These are phyloP conservation scores for Umbelopsis isabellina DNA, from an alignment of 192 early-diverging fungal species.

Conservation along the genomic window DNA sequence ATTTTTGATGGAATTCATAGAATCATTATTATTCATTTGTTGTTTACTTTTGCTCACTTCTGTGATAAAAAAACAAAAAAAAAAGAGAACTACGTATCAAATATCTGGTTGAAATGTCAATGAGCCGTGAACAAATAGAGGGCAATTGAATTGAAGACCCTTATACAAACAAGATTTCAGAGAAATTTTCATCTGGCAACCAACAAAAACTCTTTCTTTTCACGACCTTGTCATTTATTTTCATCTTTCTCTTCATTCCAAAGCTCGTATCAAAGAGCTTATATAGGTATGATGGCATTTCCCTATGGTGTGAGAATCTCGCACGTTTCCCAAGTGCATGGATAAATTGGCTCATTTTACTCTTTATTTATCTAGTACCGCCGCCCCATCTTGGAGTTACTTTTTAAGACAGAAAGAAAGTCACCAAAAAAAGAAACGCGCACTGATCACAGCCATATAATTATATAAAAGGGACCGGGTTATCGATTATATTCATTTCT, in stretches of 20 bases:
- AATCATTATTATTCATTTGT: background rate
- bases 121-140: background rate
- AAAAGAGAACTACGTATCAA: background rate
- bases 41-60: too few relatives aligned
- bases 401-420: too few relatives aligned
- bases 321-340: background rate
- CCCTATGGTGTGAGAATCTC: background rate
- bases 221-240: background rate
- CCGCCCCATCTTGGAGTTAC: too few relatives aligned
- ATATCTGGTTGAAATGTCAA: slow-evolving; percentile 12
- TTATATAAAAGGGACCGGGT: too few relatives aligned
- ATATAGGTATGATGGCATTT: background rate
- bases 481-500: too few relatives aligned
- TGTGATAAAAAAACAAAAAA: background rate
- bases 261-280: background rate
- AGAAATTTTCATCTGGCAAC: background rate
- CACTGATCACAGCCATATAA: too few relatives aligned
- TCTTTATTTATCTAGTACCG: too few relatives aligned
- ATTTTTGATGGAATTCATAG: background rate
- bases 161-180: background rate
- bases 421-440: too few relatives aligned
- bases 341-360: too few relatives aligned
- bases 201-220: slow-evolving; percentile 1
- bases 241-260: background rate
- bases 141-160: background rate